phyloP scores from a whole-genome alignment of 2,329 filamentous ascomycete genomes.

The Cercospora sp. region DNA sequence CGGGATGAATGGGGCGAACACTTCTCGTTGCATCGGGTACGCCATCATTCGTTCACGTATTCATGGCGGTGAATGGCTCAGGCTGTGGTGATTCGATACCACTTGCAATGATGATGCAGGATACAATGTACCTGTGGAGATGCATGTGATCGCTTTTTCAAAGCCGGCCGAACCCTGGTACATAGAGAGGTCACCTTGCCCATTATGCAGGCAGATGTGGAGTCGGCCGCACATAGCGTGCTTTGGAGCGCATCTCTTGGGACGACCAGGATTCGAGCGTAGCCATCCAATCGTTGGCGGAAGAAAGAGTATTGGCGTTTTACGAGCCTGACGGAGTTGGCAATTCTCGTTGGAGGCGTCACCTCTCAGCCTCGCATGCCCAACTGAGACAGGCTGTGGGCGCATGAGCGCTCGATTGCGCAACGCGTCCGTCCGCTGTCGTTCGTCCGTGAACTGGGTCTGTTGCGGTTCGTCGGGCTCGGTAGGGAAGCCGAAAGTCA shows the following conservation, averaged over 20 bases:
- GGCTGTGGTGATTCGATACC: constrained; percentile 13
- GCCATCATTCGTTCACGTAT: constrained; percentile 6
- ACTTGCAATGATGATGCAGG: constrained; percentile 21
- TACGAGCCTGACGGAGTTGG: constrained; percentile 2
- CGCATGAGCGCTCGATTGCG: constrained; percentile 18
- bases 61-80: constrained; percentile 18
- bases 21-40: neutral
- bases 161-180: constrained; percentile 6
- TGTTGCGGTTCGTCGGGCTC: constrained; percentile 16
- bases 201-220: constrained; percentile 9
- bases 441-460: constrained; percentile 5
- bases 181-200: constrained; percentile 2
- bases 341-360: constrained; percentile 16
- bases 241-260: constrained; percentile 11
- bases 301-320: neutral
- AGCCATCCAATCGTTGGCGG: constrained; percentile 7
- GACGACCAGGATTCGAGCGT: constrained; percentile 9
- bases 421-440: constrained; percentile 7
- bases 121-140: constrained; percentile 17
- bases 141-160: constrained; percentile 20
- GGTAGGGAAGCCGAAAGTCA: constrained; percentile 20
- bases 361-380: constrained; percentile 21
- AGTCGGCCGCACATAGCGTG: constrained; percentile 12
- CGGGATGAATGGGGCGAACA: neutral
- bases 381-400: constrained; percentile 19